phyloP scores from a whole-genome alignment of 495 filamentous ascomycete genomes.

The Penicillium chermesinum region DNA sequence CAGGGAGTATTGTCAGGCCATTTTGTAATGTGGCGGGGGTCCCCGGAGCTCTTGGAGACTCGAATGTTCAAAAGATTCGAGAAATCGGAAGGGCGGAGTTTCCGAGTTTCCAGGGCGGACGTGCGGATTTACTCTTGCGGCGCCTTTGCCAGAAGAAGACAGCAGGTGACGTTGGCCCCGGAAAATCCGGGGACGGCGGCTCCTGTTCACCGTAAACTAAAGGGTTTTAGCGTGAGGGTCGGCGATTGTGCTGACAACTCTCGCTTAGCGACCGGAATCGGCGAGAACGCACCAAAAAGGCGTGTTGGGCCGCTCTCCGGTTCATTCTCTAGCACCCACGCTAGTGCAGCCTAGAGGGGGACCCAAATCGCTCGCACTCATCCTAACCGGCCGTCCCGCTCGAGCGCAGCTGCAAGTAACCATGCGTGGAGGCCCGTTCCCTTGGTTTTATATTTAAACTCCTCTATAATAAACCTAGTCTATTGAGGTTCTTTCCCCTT shows the following conservation, averaged over 20 bases:
- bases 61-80: too few relatives aligned
- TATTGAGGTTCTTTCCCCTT: background rate
- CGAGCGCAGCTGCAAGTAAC: background rate
- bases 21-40: too few relatives aligned
- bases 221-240: conserved; percentile 4
- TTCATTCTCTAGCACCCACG: conserved; percentile 8
- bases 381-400: conserved; percentile 1
- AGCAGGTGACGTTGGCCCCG: conserved; percentile 2
- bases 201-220: background rate
- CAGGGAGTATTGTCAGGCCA: too few relatives aligned
- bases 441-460: conserved; percentile 5
- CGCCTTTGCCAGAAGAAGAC: too few relatives aligned
- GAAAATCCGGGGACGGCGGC: conserved; percentile 1
- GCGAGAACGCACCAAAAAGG: background rate
- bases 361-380: conserved; percentile 9
- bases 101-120: too few relatives aligned
- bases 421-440: conserved; percentile 6
- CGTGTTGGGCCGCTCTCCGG: background rate
- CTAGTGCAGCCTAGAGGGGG: background rate
- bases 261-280: conserved; percentile 1
- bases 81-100: too few relatives aligned
- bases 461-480: conserved; percentile 5
- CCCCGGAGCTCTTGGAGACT: too few relatives aligned
- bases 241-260: background rate
- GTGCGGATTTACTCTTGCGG: too few relatives aligned